These are phyloP conservation scores for Lepidium sativum DNA, from an alignment of 345 rosid genomes.

Conservation along the genomic window DNA sequence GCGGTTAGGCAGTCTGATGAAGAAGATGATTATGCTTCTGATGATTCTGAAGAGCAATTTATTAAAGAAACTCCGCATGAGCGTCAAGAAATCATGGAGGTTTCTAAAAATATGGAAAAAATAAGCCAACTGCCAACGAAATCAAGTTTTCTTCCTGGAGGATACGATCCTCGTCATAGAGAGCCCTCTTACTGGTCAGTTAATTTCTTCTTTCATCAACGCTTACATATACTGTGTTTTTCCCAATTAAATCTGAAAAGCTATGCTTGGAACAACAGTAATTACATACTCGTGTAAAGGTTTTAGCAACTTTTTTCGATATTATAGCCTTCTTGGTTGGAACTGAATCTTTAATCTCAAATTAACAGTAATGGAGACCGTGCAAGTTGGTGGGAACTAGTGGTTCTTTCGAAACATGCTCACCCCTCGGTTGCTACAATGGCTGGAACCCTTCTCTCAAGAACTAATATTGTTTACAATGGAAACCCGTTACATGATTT, in stretches of 20 bases:
- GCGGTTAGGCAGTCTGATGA: conserved; percentile 44
- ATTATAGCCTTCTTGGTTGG: neutral
- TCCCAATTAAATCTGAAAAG: neutral
- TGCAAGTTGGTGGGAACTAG: conserved; percentile 91
- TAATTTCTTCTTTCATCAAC: neutral
- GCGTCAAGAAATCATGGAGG: conserved; percentile 12
- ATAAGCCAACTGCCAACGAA: conserved; percentile 21
- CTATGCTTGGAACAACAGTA: neutral
- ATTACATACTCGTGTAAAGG: neutral
- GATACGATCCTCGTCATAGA: conserved; percentile 88
- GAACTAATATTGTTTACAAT: conserved; percentile 77
- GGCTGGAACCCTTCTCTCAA: conserved; percentile 91
- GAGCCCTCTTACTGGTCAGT: conserved; percentile 86
- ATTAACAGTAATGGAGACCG: conserved; percentile 69
- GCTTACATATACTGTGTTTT: neutral
- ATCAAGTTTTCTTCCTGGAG: conserved; percentile 54
- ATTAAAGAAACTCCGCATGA: conserved; percentile 27
- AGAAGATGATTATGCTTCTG: conserved; percentile 39
- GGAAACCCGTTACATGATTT: conserved; percentile 81
- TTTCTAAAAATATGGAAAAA: conserved; percentile 26
- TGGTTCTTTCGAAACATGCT: conserved; percentile 71
- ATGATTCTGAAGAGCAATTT: conserved; percentile 44
- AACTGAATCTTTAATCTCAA: conserved; percentile 1
- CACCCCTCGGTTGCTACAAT: conserved; percentile 98
- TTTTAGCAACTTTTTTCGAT: neutral